Percentiles rank a stretch among this genome's conserved stretches.
These are phyloP conservation scores for Suillus decipiens DNA, from an alignment of 768 basidiomycete genomes.

Conservation along the genomic window DNA sequence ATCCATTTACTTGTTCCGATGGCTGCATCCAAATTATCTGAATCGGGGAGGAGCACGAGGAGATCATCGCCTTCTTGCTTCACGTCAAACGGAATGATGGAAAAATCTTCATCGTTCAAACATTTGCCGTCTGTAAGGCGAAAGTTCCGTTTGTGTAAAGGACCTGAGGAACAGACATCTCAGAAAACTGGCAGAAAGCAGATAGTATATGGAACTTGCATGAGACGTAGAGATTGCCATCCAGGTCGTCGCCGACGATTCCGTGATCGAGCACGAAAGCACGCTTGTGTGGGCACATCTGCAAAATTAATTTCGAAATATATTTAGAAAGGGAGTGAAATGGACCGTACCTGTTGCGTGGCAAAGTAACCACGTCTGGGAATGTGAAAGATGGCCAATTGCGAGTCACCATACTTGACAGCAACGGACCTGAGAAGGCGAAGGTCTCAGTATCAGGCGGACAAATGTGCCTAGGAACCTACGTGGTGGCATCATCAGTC, in stretches of 20 bases:
- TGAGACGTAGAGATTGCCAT: conserved; percentile 52
- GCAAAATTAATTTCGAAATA: background rate
- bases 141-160: conserved; percentile 71
- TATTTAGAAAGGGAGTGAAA: background rate
- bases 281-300: conserved; percentile 52
- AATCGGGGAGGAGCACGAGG: conserved; percentile 53
- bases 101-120: conserved; percentile 58
- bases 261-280: conserved; percentile 74
- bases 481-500: conserved; percentile 48
- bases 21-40: conserved; percentile 54
- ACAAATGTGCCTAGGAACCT: conserved; percentile 20
- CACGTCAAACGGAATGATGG: conserved; percentile 62
- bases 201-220: conserved; percentile 37
- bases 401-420: conserved; percentile 63
- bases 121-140: conserved; percentile 56
- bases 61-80: conserved; percentile 45
- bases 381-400: conserved; percentile 69
- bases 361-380: conserved; percentile 60
- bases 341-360: conserved; percentile 59
- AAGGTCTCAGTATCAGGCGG: conserved; percentile 1
- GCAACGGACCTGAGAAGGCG: conserved; percentile 41
- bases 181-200: background rate
- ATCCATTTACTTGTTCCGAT: conserved; percentile 69
- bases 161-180: conserved; percentile 37
- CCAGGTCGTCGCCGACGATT: conserved; percentile 63